Base-by-base conservation (phyloP, 345 rosid species). In the Bruguiera parviflora region DNA sequence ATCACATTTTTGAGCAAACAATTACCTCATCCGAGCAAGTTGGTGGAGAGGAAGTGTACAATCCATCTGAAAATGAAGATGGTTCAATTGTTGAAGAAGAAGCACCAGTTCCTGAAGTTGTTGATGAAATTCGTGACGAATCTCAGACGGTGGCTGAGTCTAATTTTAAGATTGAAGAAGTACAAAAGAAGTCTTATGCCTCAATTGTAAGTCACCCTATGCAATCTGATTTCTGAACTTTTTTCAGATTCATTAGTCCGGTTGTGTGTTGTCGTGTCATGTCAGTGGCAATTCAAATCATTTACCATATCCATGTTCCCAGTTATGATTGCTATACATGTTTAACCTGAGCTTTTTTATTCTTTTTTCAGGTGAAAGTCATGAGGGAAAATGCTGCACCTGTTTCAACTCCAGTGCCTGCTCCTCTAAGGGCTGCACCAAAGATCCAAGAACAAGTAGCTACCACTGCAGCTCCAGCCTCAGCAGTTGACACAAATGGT, bases 141-240 rank as follows among this genome's bases (percentile, higher is more conserved):
- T 77, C 73, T 21, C 84, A 75, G 19, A 58, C 67, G 65, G 82
- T 66, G 51, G 75, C 71, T 61, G 95, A 91, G 63, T 73, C 86
- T 33, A 68, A 75, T 65, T 66, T 83, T 28, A 83, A 82, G 69
- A 68, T 68, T 68, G 97, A 86, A 53, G 98, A 86, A 33, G 72
- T 70, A 70, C 97, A 94, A 57, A 96, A 89, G 90, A 87, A 88
- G 77, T 92, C 99, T 10, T 96, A 96, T 71, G 99, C 99, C 27
- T 90, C 88, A 31, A 90, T 96, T 75, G 99, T 96, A 79, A 86
- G 91, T 75, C 49, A 60, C n/a, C 15, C 16, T 61, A 4, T 53
- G 32, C 61, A 55, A 47, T 21, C 19, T 27, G 59, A 29, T 5
- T 57, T 5, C 13, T 35, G 63, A 10, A 51, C 31, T 28, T 61